Conservation (phyloP, 2,329 filamentous ascomycete species). For the Thielaviopsis ethacetica region DNA sequence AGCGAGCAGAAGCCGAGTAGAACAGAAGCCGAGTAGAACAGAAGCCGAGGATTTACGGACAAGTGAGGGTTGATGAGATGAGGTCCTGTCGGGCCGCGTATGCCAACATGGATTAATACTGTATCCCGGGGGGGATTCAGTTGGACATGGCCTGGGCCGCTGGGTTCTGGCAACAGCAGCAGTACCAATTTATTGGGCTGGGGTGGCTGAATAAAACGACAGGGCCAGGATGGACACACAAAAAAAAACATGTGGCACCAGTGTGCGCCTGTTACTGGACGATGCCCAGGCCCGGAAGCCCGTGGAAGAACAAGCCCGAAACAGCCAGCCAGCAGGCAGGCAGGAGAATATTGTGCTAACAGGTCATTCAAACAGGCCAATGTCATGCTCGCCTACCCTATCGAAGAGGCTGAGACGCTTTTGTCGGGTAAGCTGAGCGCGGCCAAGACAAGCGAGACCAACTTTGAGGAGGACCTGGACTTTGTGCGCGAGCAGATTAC, state of each 20-base stretch:
- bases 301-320: too few relatives aligned
- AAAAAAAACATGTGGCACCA: background rate
- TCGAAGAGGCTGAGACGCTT: slow-evolving; percentile 70
- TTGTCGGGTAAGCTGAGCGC: slow-evolving; percentile 61
- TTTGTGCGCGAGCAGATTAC: slow-evolving; percentile 95
- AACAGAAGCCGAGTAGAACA: too few relatives aligned
- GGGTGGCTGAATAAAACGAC: background rate
- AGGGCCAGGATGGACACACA: background rate
- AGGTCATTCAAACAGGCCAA: slow-evolving; percentile 49
- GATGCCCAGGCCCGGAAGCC: background rate
- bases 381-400: slow-evolving; percentile 90
- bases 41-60: too few relatives aligned
- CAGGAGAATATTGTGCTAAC: background rate
- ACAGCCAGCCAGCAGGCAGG: too few relatives aligned
- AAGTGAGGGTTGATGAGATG: background rate
- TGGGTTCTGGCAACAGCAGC: background rate
- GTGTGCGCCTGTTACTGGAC: background rate
- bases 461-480: slow-evolving; percentile 91
- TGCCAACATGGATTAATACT: background rate
- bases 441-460: slow-evolving; percentile 63
- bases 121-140: background rate
- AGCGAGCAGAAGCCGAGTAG: too few relatives aligned
- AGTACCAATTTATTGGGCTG: background rate
- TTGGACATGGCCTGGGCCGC: background rate
- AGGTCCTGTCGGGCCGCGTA: background rate